Base-by-base conservation (phyloP, 805 yeast species). In the Teunomyces aglyptinius region DNA sequence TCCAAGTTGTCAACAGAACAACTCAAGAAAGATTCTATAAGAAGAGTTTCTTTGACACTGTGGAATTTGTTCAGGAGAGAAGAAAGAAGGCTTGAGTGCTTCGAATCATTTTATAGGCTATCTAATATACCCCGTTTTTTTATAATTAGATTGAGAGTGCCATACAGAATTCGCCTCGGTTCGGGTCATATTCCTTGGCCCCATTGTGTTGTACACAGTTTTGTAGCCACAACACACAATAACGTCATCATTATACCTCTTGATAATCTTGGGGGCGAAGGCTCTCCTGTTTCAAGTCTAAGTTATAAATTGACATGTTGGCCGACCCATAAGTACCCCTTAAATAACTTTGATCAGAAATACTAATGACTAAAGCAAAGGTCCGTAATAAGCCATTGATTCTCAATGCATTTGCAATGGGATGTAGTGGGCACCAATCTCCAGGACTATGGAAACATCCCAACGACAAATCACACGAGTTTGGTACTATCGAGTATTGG, bases 1-100 rank as follows among this genome's bases (percentile, higher is more conserved):
- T 59, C n/a, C 63, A 58, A 48, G 61, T 53, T 12, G 64, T 59
- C 31, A 57, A 58, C 47, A 53, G 60, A 48, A 57, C 64, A 10
- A 58, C 64, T 11, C 62, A 57, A 50, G 60, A 59, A 41, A 52
- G 62, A 34, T 51, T 41, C 47, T 59, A 48, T 52, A 59, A 59
- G 47, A 57, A 59, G 51, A 24, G 38, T 32, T 41, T 41, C 38
- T 41, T 41, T 31, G 46, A 44, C 27, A 7, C 31, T 8, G 24
- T 31, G 16, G 18, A 44, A 13, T 44, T 27, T 28, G 38, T 38
- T 8, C 16, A 44, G 22, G 38, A 44, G 4, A 22, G 46, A 34
- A 32, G 18, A 12, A 27, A 16, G 13, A 61, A 35, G n/a, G 15
- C 10, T 11, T 18, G 13, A n/a, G 13, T n/a, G n/a, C 18, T 33